A percentile compares a stretch with the other conserved stretches of the same genome.
Evolutionary conservation across 1,284 basidiomycete species (phyloP).

Genomic region (Trichosporon ovoides): DNA sequence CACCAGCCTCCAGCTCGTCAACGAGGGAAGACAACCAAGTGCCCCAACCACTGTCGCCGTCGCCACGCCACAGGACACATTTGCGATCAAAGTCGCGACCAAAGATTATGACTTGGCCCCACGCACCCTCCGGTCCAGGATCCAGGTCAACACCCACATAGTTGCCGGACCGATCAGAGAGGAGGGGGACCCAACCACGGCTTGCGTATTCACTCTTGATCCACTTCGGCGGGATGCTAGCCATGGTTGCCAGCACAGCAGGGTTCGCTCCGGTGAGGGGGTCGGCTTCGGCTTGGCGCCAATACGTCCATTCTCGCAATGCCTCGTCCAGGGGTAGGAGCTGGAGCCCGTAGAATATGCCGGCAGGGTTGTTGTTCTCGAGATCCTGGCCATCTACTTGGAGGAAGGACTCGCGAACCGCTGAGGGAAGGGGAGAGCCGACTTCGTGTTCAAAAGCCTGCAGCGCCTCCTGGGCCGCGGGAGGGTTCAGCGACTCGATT

Average conservation of each 20-base stretch:
- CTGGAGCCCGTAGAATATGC: slow-evolving; percentile 79
- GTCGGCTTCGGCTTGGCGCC: slow-evolving; percentile 84
- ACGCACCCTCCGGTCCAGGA: slow-evolving; percentile 66
- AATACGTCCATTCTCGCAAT: slow-evolving; percentile 86
- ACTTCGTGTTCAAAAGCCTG: slow-evolving; percentile 72
- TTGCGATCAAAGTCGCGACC: slow-evolving; percentile 98
- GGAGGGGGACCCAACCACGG: slow-evolving; percentile 91
- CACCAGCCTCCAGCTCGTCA: slow-evolving; percentile 85
- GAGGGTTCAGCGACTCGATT: slow-evolving; percentile 82
- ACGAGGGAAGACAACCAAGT: slow-evolving; percentile 88
- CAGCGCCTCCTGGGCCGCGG: slow-evolving; percentile 68
- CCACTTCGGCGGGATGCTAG: slow-evolving; percentile 85
- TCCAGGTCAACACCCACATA: slow-evolving; percentile 94
- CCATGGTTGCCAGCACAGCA: slow-evolving; percentile 69
- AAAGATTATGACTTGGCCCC: slow-evolving; percentile 95
- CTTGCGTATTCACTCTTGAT: slow-evolving; percentile 84
- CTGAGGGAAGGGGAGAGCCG: slow-evolving; percentile 68
- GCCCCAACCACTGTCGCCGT: slow-evolving; percentile 88
- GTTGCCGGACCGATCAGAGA: slow-evolving; percentile 90
- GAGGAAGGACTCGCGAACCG: slow-evolving; percentile 77
- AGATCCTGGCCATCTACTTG: slow-evolving; percentile 80
- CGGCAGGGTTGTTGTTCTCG: slow-evolving; percentile 57
- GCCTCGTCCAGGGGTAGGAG: slow-evolving; percentile 83
- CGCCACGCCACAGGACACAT: slow-evolving; percentile 86
- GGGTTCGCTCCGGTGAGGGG: slow-evolving; percentile 65